Evolutionary conservation across 2,329 filamentous ascomycete species (phyloP), one percentile per base, ranked within the genome.

Genomic region (Endoconidiophora laricicola): DNA sequence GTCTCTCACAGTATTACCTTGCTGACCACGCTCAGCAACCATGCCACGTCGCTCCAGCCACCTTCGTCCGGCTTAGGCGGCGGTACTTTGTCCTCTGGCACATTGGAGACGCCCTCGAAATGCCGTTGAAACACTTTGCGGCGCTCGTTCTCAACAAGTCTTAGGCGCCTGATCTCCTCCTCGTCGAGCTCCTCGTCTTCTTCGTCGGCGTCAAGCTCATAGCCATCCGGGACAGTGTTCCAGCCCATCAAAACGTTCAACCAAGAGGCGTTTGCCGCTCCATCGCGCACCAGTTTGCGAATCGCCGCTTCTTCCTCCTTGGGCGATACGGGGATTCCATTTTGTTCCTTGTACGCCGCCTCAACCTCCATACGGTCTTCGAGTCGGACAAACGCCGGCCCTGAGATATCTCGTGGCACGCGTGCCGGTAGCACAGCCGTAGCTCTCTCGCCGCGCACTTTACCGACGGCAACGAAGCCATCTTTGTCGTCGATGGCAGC

Each of bases 41-140:
- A 83, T 14, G 77, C 77, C 23, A 78, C 79, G 61, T 83, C 79
- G 52, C 74, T 70, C 79, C 78, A 82, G 6, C 72, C 72, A 14
- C 75, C 76, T 41, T 75, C 71, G 47, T 80, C 70, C 6, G 68
- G 65, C 40, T 69, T 69, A 46, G 66, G 65, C 7, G 68, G 65
- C 29, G 59, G 73, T 59, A 78, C 63, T 7, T 62, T 62, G 45
- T 73, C 70, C 44, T 70, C 66, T 0, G 66, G 60, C n/a, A 60
- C 51, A 26, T 60, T 64, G 2, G 65, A 61, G 47, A 50, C 43
- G n/a, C 51, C 51, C 36, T 50, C 44, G 24, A 53, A 53, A 40
- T 48, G 47, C 36, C 51, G 45, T 39, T 50, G 37, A 16, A 50
- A 39, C n/a, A 23, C 40, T 39, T 26, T 50, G 22, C 26, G 33